phyloP scores from a whole-genome alignment of 805 yeast species.

The Pichia insulana region DNA sequence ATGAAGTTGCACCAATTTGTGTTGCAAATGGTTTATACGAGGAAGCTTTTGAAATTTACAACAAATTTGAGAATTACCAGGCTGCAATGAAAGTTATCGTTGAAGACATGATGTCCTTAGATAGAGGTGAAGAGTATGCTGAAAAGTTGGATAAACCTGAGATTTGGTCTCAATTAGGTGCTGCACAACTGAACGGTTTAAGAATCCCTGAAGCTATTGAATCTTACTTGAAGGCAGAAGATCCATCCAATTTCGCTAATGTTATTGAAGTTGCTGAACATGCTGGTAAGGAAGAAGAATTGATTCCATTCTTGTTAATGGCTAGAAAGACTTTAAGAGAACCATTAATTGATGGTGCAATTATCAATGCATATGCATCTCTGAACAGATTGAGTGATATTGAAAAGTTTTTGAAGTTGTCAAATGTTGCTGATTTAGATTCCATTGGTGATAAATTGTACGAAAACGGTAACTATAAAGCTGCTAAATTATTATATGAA shows the following conservation, averaged over 20 bases:
- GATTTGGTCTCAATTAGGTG: constrained; percentile 91
- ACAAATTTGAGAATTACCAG: constrained; percentile 66
- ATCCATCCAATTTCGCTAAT: constrained; percentile 80
- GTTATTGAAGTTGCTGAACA: constrained; percentile 93
- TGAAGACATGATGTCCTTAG: constrained; percentile 88
- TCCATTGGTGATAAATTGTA: constrained; percentile 86
- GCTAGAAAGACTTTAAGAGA: constrained; percentile 89
- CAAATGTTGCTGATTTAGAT: constrained; percentile 91
- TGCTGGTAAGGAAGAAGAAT: constrained; percentile 93
- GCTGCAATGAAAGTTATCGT: constrained; percentile 87
- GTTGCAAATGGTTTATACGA: constrained; percentile 81
- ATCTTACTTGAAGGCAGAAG: constrained; percentile 86
- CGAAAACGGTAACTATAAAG: constrained; percentile 74
- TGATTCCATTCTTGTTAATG: constrained; percentile 77
- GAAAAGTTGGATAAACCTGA: constrained; percentile 81
- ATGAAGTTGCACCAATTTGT: constrained; percentile 88
- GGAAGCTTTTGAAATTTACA: constrained; percentile 90
- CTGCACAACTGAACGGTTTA: constrained; percentile 90
- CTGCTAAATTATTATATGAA: constrained; percentile 82
- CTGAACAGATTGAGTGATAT: constrained; percentile 69
- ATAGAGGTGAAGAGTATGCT: constrained; percentile 89
- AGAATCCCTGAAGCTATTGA: constrained; percentile 86
- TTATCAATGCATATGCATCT: constrained; percentile 79
- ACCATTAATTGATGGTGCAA: constrained; percentile 86
- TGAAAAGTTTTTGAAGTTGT: constrained; percentile 71